Base-by-base conservation (phyloP, 345 rosid genomes). In the Eucalyptus decipiens region DNA sequence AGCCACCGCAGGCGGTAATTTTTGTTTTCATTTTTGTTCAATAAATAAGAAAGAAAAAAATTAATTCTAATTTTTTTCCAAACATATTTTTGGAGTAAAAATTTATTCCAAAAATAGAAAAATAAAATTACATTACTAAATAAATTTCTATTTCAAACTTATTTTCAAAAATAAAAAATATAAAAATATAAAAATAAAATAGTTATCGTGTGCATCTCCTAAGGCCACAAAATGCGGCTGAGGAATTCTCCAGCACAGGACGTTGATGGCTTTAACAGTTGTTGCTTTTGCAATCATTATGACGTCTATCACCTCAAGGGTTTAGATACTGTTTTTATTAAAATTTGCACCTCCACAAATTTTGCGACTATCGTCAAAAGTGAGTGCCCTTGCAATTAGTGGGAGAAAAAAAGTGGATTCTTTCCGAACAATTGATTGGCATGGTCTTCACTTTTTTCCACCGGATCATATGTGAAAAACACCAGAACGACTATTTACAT, bases 221-320 rank as follows among this genome's bases (percentile, higher is more conserved):
- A 23, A 40, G 47, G 43, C 85, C 85, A 40, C 30, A 21, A 76
- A 23, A 21, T 76, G 47, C 47, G 9, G 14, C 47, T 4, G 43
- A 8, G 47, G 85, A 11, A 76, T 14, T 76, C 28, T 21, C 83
- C 24, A n/a, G 76, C 40, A n/a, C 32, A n/a, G 37, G 34, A n/a
- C 11, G 34, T 65, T n/a, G 13, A 43, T 37, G 85, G 8, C 85
- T 21, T 76, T 76, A 7, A 21, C 83, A 40, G 28, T 76, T 11
- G 16, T 76, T 76, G 83, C 83, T 76, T 76, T 76, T 76, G 85
- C 47, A 76, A 76, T 76, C 85, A 76, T 76, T 40, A 76, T 40
- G 85, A 40, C 47, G 24, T 76, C 85, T 40, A 76, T 11, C 85
- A 76, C 30, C 47, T 76, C 47, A 76, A 76, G 83, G 83, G 28